Evolutionary conservation across 2,329 filamentous ascomycete genomes (phyloP).

Genomic region (Claviceps pazoutovae): DNA sequence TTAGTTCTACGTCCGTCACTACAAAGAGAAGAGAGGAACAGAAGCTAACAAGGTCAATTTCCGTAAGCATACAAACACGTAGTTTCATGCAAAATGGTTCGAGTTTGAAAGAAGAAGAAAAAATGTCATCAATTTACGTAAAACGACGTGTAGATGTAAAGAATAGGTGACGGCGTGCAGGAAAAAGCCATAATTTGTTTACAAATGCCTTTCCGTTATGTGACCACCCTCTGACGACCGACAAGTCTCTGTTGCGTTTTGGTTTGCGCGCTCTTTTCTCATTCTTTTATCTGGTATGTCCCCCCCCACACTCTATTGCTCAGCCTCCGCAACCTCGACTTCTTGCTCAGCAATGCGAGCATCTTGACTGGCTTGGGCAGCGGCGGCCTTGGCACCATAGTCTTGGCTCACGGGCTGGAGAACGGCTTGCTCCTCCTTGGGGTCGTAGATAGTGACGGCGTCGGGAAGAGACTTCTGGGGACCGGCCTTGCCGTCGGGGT

Average conservation of each 20-base stretch:
- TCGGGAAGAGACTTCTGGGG: constrained; percentile 96
- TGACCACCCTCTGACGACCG: no score
- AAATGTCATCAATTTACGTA: no score
- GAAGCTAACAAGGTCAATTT: no score
- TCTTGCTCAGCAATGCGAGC: constrained; percentile 46
- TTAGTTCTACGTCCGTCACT: no score
- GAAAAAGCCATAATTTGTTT: no score
- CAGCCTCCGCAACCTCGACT: constrained; percentile 33
- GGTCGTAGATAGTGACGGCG: constrained; percentile 98
- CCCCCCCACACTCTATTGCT: constrained; percentile 22
- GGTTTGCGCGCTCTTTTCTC: neutral
- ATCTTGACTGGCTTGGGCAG: constrained; percentile 52
- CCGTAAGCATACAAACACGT: no score
- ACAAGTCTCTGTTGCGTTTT: neutral
- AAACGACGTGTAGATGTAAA: no score
- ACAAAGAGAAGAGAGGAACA: no score
- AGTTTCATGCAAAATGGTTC: no score
- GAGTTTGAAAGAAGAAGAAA: no score
- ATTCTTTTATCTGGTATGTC: neutral
- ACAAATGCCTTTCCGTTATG: no score
- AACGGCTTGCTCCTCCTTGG: constrained; percentile 96
- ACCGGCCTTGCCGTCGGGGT: constrained; percentile 97
- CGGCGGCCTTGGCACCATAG: constrained; percentile 85
- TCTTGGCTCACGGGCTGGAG: constrained; percentile 95
- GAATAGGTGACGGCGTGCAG: no score